Base-by-base conservation (phyloP, 352 stramenopile genomes). In the Hyaloperonospora brassicae region DNA sequence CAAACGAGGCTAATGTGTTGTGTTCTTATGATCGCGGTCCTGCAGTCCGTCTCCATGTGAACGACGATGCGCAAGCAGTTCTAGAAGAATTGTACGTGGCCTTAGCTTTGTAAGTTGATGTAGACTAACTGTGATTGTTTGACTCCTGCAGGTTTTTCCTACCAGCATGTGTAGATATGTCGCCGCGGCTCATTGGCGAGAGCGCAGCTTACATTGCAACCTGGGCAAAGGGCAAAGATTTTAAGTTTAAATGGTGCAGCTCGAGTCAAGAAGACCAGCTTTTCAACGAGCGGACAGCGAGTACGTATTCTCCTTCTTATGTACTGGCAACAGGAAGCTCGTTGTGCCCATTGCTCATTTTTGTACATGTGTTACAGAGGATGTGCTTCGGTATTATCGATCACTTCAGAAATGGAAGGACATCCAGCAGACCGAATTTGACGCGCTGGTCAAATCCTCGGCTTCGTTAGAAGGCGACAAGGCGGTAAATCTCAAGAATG, bases 201-300 rank as follows among this genome's bases (percentile, higher is more conserved):
- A 76, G 77, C n/a, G 76, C 81, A 47, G 76, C 71, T 31, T 92
- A 84, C 52, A 89, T 92, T 47, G 71, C 75, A 25, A 87, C 71
- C 21, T 76, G 78, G 47, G 82, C 89, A 61, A 74, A 79, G 34
- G 74, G 81, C 45, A 76, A 81, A 36, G 72, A 85, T n/a, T 92
- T 88, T 47, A 84, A 73, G 50, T 89, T 89, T 42, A 80, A 79
- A 27, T 92, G 81, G 81, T 92, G 81, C 40, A 70, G 59, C 31
- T 63, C 77, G 40, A 67, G 68, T 35, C 30, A 69, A 22, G 66
- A 86, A 50, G 73, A 76, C 31, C 50, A 58, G 2, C 36, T 76
- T n/a, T 76, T 92, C 25, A 87, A 69, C 9, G 77, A 88, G 34
- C 76, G 79, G 21, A 64, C 62, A 69, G 81, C 81, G 9, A 87